Evolutionary conservation across 1,139 yeast genomes (phyloP).

Genomic region (Debaryomyces sp.): DNA sequence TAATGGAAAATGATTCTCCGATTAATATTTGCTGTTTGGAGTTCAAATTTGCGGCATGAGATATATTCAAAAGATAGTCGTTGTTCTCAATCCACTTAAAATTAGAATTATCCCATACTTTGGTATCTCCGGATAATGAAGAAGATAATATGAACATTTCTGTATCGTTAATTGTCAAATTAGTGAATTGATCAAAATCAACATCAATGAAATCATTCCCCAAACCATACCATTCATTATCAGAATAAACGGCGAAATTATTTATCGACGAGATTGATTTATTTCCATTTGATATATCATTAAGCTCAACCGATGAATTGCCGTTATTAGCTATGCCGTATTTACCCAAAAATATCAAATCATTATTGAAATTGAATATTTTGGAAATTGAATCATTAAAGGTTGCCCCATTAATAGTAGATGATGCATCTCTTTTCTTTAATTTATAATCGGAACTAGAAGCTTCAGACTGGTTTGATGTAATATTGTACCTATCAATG

Average conservation of each 20-base stretch:
- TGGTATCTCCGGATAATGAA: constrained; percentile 22
- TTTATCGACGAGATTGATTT: constrained; percentile 28
- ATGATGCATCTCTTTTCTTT: constrained; percentile 26
- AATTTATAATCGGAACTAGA: constrained; percentile 7
- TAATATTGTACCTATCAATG: constrained; percentile 33
- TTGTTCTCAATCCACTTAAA: constrained; percentile 37
- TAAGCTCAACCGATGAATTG: constrained; percentile 21
- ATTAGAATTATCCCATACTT: constrained; percentile 46
- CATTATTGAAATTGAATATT: constrained; percentile 23
- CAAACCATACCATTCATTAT: constrained; percentile 39
- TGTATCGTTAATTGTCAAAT: constrained; percentile 33
- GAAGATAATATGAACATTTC: constrained; percentile 44
- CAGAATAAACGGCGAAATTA: constrained; percentile 36
- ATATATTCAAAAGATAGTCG: constrained; percentile 37
- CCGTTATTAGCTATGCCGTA: constrained; percentile 26
- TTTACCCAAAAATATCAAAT: constrained; percentile 36
- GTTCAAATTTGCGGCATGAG: constrained; percentile 32
- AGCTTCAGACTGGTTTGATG: constrained; percentile 33
- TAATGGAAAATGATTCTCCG: constrained; percentile 42
- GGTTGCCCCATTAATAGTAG: constrained; percentile 28
- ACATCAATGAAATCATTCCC: constrained; percentile 34
- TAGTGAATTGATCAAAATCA: constrained; percentile 36
- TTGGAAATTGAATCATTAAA: constrained; percentile 34
- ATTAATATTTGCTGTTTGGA: constrained; percentile 36
- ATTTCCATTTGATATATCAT: constrained; percentile 35